These are phyloP conservation scores for Sarocladium oryzae DNA, from an alignment of 2,329 filamentous ascomycete species.

Conservation along the genomic window DNA sequence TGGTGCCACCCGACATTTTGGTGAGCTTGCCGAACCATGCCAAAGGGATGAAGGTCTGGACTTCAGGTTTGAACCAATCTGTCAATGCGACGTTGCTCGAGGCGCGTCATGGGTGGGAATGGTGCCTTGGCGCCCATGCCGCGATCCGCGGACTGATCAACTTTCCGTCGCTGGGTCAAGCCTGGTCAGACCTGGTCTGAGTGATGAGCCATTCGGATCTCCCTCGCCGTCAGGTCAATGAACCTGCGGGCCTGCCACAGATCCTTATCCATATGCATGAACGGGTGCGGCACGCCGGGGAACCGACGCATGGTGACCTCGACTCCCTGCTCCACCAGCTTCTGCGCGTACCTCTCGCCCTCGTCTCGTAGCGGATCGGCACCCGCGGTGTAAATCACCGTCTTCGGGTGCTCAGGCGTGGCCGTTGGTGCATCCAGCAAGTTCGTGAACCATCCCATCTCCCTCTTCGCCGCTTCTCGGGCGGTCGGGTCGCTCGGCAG, in stretches of 20 bases:
- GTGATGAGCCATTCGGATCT: constrained; percentile 22
- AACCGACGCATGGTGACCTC: constrained; percentile 40
- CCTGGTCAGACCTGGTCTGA: not conserved
- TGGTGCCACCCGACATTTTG: too few species aligned
- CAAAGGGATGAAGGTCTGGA: too few species aligned
- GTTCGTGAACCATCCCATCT: constrained; percentile 23
- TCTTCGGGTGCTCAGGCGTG: constrained; percentile 24
- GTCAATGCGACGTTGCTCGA: too few species aligned
- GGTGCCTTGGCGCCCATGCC: too few species aligned
- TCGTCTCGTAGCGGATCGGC: constrained; percentile 42
- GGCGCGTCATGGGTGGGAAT: too few species aligned
- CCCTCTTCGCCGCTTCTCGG: constrained; percentile 17
- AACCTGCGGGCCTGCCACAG: constrained; percentile 29
- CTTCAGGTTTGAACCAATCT: too few species aligned
- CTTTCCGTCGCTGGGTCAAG: too few species aligned
- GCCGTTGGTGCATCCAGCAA: constrained; percentile 29
- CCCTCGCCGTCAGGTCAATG: constrained; percentile 25
- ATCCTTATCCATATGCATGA: constrained; percentile 40
- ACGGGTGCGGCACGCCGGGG: constrained; percentile 40
- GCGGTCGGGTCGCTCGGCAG: not conserved
- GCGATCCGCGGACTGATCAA: too few species aligned
- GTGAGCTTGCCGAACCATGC: too few species aligned
- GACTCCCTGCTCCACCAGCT: constrained; percentile 35
- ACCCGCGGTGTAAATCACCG: constrained; percentile 35
- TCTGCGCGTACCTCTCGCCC: constrained; percentile 38